These are phyloP conservation scores for Geosmithia putterillii DNA, from an alignment of 2,329 filamentous ascomycete genomes.

Conservation along the genomic window DNA sequence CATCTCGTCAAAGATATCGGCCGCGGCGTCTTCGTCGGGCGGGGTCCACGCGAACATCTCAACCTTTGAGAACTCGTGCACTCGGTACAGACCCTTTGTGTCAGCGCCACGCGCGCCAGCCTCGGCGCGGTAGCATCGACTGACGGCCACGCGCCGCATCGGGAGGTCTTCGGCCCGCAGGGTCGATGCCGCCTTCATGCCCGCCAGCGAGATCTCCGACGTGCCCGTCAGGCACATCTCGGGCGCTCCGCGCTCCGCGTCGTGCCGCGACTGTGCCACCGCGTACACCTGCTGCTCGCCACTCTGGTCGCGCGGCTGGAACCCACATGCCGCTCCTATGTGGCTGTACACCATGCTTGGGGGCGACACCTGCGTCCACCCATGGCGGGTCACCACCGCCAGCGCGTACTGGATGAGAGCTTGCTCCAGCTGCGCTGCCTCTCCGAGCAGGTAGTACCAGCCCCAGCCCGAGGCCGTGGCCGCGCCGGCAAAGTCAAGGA, in stretches of 20 bases:
- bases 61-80: slow-evolving; percentile 98
- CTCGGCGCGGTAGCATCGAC: slow-evolving; percentile 91
- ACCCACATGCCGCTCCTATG: slow-evolving; percentile 83
- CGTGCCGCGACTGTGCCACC: slow-evolving; percentile 53
- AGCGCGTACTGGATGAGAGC: slow-evolving; percentile 83
- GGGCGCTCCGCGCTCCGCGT: slow-evolving; percentile 50
- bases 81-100: slow-evolving; percentile 89
- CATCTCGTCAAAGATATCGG: slow-evolving; percentile 69
- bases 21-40: slow-evolving; percentile 36
- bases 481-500: slow-evolving; percentile 82
- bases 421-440: slow-evolving; percentile 88
- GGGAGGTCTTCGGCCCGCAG: slow-evolving; percentile 58
- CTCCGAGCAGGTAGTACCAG: slow-evolving; percentile 93
- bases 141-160: slow-evolving; percentile 68
- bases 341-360: slow-evolving; percentile 87
- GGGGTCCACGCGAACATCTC: slow-evolving; percentile 91
- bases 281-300: slow-evolving; percentile 88
- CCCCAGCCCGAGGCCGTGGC: slow-evolving; percentile 86
- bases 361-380: slow-evolving; percentile 72
- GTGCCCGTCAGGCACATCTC: slow-evolving; percentile 73
- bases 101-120: slow-evolving; percentile 81
- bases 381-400: slow-evolving; percentile 54
- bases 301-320: slow-evolving; percentile 81
- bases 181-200: slow-evolving; percentile 67
- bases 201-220: slow-evolving; percentile 88